Conservation (phyloP, 2,329 filamentous ascomycete genomes). For the Grosmannia serpens region DNA sequence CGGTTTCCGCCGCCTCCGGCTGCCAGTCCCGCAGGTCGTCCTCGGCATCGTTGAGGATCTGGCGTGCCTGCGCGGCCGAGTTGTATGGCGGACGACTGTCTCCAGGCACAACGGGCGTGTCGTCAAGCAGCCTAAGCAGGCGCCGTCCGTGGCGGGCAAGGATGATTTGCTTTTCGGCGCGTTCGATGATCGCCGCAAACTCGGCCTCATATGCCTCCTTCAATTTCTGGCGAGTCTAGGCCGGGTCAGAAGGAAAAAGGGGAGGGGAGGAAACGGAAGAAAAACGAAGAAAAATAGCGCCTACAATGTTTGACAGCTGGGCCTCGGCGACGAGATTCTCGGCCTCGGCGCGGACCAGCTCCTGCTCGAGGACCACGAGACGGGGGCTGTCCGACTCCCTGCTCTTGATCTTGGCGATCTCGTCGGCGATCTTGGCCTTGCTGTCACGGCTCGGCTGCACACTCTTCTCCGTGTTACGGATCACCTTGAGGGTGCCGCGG, state of each 20-base stretch:
- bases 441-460: conserved; percentile 86
- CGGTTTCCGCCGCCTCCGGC: conserved; percentile 25
- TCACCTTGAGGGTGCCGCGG: conserved; percentile 71
- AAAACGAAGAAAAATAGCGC: conserved; percentile 20
- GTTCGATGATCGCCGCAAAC: conserved; percentile 83
- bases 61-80: conserved; percentile 55
- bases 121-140: conserved; percentile 75
- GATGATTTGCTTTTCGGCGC: conserved; percentile 92
- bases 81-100: conserved; percentile 62
- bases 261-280: neutral
- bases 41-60: conserved; percentile 87
- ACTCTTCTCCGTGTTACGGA: conserved; percentile 89
- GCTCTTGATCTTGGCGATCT: conserved; percentile 82
- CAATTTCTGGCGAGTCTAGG: conserved; percentile 82
- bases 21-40: conserved; percentile 73
- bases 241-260: neutral
- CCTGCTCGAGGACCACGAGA: conserved; percentile 81
- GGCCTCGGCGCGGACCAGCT: conserved; percentile 89
- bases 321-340: conserved; percentile 94
- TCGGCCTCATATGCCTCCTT: conserved; percentile 89
- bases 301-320: conserved; percentile 84
- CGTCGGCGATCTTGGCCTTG: conserved; percentile 79
- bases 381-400: conserved; percentile 81
- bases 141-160: conserved; percentile 83
- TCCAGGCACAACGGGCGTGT: conserved; percentile 79